Evolutionary conservation across 768 basidiomycete species (phyloP).

Genomic region (Suillus luteus): DNA sequence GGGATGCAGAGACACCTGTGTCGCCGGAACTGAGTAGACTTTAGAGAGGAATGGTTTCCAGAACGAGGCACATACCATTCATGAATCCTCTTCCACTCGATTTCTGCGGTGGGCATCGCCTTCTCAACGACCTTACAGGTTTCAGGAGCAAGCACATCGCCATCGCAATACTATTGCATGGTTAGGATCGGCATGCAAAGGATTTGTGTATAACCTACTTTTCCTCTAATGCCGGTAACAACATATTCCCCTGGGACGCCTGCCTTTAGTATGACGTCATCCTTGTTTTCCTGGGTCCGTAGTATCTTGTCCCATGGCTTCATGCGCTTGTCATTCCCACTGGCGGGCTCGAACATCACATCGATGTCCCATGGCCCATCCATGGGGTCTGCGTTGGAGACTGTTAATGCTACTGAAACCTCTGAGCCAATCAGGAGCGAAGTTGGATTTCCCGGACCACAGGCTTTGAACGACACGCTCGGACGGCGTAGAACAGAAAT

Average conservation of each 20-base stretch:
- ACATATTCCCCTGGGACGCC: slow-evolving; percentile 76
- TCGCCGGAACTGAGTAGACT: slow-evolving; percentile 71
- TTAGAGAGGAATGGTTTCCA: slow-evolving; percentile 12
- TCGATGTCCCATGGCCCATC: slow-evolving; percentile 71
- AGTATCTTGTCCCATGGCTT: slow-evolving; percentile 68
- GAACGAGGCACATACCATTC: slow-evolving; percentile 64
- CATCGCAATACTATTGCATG: slow-evolving; percentile 65
- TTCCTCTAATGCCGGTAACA: slow-evolving; percentile 70
- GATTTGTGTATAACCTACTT: slow-evolving; percentile 38
- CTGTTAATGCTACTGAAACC: slow-evolving; percentile 52
- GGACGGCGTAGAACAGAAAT: slow-evolving; percentile 74
- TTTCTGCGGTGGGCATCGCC: slow-evolving; percentile 79
- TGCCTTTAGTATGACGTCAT: slow-evolving; percentile 51
- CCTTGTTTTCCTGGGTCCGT: slow-evolving; percentile 46
- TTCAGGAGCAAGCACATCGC: slow-evolving; percentile 83
- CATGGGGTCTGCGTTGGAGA: slow-evolving; percentile 56
- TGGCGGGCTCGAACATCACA: slow-evolving; percentile 60
- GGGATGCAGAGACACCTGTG: slow-evolving; percentile 85
- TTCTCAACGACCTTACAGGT: slow-evolving; percentile 74
- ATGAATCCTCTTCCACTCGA: slow-evolving; percentile 86
- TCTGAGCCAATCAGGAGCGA: slow-evolving; percentile 74
- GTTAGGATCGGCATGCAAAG: slow-evolving; percentile 7
- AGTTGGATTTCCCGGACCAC: slow-evolving; percentile 68
- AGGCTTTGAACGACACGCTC: slow-evolving; percentile 69
- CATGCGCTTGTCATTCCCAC: slow-evolving; percentile 40